Base-by-base conservation (phyloP, 805 yeast genomes). In the Teunomyces aglyptinius region DNA sequence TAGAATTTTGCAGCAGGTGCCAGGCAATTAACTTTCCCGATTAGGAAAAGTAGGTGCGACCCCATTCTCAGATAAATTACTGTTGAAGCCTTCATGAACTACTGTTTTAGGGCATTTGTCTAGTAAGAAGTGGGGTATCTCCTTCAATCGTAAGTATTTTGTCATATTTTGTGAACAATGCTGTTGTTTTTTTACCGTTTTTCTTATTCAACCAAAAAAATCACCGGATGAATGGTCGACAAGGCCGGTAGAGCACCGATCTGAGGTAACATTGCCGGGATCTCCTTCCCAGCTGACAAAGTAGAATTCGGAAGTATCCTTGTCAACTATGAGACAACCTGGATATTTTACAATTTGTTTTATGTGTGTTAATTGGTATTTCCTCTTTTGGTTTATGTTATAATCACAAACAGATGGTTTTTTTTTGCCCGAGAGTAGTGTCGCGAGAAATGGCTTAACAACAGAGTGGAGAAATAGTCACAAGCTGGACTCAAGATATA, bases 1-100 rank as follows among this genome's bases (percentile, higher is more conserved):
- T 16, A 13, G 45, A 26, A 38, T 36, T 43, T 40, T 31, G 33
- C 33, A 31, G 47, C 49, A 43, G 47, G 45, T 41, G 33, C 41
- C 38, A 18, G 27, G 18, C 32, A 26, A 31, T 28, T 26, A 20
- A 16, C 22, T 47, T 47, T 31, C 49, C 49, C 40, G 36, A 47
- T 39, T 43, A 39, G 49, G 49, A 27, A 43, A 46, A 32, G 40
- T 29, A 22, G n/a, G 29, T 26, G 35, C 22, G 46, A 26, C 32
- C 22, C 19, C 11, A 29, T 15, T 15, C 18, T 10, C 28, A n/a
- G 19, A n/a, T 22, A 28, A 36, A 36, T 12, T 20, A 36, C 24
- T 28, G 28, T 20, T 20, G 15, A n/a, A 12, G 39, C 18, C 39
- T 12, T 11, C 28, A 8, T n/a, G 38, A 32, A 41, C 44, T 41